phyloP scores from a whole-genome alignment of 2,329 filamentous ascomycete genomes.

The Trichoderma hamatum region DNA sequence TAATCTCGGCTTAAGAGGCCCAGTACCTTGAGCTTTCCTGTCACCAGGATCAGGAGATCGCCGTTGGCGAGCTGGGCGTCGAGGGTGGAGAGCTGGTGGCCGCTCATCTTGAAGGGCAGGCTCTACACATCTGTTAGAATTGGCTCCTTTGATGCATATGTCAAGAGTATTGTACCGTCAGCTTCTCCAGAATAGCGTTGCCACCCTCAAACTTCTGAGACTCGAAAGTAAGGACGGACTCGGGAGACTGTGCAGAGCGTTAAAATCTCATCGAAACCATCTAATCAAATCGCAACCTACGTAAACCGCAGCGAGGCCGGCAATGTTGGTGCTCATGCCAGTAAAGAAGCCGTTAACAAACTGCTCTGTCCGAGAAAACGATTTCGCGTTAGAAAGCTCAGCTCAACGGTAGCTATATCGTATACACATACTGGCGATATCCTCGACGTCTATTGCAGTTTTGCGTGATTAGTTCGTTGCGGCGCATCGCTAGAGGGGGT shows the following conservation, averaged over 20 bases:
- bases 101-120: conserved; percentile 80
- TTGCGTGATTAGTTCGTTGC: conserved; percentile 30
- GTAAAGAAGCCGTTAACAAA: conserved; percentile 92
- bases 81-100: conserved; percentile 74
- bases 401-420: conserved; percentile 1
- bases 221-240: conserved; percentile 96
- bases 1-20: background rate
- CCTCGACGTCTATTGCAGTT: conserved; percentile 45
- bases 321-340: conserved; percentile 27
- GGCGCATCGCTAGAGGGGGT: conserved; percentile 25
- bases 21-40: conserved; percentile 76
- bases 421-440: conserved; percentile 50
- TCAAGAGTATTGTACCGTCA: conserved; percentile 58
- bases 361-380: conserved; percentile 61
- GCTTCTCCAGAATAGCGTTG: conserved; percentile 74
- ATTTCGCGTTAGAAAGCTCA: conserved; percentile 19
- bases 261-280: background rate
- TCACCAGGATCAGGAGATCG: conserved; percentile 84
- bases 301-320: conserved; percentile 63
- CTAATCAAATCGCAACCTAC: conserved; percentile 55
- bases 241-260: conserved; percentile 1
- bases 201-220: conserved; percentile 66
- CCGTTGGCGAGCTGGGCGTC: conserved; percentile 81
- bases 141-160: background rate
- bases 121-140: conserved; percentile 50